Evolutionary conservation across 306 rosid genomes (phyloP).

Genomic region (Pterocarpus macrocarpus): DNA sequence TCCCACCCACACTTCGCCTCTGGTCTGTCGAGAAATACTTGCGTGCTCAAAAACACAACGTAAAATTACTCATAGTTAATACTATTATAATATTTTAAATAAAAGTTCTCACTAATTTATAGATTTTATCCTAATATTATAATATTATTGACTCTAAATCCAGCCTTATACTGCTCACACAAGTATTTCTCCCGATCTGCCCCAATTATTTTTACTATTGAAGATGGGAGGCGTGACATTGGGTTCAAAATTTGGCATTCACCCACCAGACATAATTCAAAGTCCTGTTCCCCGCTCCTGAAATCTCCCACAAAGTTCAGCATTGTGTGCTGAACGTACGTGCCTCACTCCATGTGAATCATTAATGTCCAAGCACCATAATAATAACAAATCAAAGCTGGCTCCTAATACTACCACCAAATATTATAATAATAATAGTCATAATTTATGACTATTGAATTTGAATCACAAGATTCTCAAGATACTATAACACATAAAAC

Average conservation of each 20-base stretch:
- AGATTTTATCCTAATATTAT: too few relatives aligned
- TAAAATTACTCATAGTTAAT: too few relatives aligned
- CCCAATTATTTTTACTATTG: not conserved
- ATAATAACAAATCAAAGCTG: slow-evolving; percentile 30
- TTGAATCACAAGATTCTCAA: not conserved
- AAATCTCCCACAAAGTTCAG: not conserved
- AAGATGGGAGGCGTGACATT: not conserved
- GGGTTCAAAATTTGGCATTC: slow-evolving; percentile 17
- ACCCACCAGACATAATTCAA: slow-evolving; percentile 27
- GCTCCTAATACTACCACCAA: not conserved
- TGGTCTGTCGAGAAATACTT: not conserved
- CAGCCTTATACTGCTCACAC: too few relatives aligned
- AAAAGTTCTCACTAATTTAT: too few relatives aligned
- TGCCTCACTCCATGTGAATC: slow-evolving; percentile 30
- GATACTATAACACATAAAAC: not conserved
- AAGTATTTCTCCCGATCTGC: too few relatives aligned
- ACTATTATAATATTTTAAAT: too few relatives aligned
- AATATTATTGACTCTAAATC: too few relatives aligned
- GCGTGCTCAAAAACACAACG: too few relatives aligned
- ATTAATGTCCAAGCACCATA: slow-evolving; percentile 28
- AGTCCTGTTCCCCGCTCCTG: slow-evolving; percentile 11
- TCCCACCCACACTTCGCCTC: slow-evolving; percentile 6
- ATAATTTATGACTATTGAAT: slow-evolving; percentile 3
- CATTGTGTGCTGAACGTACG: slow-evolving; percentile 7
- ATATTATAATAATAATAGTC: not conserved